Conservation (phyloP, 148 eudicot genomes). For the Rhododendron mucronatum region DNA sequence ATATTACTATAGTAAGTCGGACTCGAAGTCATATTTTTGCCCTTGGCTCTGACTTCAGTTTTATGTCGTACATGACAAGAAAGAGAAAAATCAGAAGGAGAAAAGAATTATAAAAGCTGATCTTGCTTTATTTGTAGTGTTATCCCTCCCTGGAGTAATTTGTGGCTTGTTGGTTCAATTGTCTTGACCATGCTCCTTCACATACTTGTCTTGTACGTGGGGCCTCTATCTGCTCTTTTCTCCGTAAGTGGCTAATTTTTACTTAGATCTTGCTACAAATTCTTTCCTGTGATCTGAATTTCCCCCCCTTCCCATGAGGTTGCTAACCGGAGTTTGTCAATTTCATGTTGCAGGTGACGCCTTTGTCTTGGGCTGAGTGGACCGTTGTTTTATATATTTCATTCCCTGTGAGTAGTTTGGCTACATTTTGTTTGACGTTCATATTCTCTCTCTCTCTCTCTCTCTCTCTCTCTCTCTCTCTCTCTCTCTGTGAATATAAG, state of each 20-base stretch:
- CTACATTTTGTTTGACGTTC: not conserved
- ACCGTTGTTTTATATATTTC: slow-evolving; percentile 81
- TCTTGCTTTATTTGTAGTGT: slow-evolving; percentile 38
- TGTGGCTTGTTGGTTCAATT: slow-evolving; percentile 95
- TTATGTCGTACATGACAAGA: not conserved
- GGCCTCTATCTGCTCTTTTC: slow-evolving; percentile 78
- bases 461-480: not conserved
- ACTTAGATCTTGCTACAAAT: not conserved
- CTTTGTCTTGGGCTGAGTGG: slow-evolving; percentile 94
- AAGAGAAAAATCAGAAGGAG: not conserved
- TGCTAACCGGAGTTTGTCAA: not conserved
- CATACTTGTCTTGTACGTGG: slow-evolving; percentile 78
- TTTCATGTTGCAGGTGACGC: slow-evolving; percentile 70
- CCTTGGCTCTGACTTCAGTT: not conserved
- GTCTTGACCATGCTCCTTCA: slow-evolving; percentile 88
- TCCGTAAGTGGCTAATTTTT: slow-evolving; percentile 57
- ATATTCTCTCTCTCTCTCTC: not conserved
- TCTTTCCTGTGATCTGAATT: not conserved
- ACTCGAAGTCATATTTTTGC: not conserved
- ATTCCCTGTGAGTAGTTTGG: slow-evolving; percentile 72
- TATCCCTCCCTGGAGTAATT: slow-evolving; percentile 93
- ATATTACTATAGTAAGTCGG: not conserved
- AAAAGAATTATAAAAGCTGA: slow-evolving; percentile 3
- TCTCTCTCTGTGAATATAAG: not conserved
- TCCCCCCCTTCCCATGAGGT: not conserved